Evolutionary conservation across 2,329 filamentous ascomycete genomes (phyloP), one percentile per base, ranked within the genome.

Genomic region (Cladophialophora immunda): DNA sequence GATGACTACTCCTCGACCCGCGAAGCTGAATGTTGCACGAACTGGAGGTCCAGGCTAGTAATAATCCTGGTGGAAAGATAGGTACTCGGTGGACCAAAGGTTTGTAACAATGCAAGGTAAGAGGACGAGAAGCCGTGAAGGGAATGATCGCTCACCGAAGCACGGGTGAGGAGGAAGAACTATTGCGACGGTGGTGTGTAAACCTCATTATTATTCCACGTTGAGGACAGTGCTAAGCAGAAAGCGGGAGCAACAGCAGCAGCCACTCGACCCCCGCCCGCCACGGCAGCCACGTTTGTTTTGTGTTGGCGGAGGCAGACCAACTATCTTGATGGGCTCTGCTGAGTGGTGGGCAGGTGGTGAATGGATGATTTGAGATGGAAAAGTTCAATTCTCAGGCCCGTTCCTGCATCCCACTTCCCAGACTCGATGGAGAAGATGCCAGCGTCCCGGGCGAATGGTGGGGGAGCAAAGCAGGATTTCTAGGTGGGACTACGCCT

Each of bases 351-450:
- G 38, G 38, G 9, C 17, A 19, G n/a, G 38, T 45, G 38, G 9
- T n/a, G 17, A 45, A 45, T 45, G 45, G 45, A 19, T 25, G 45
- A 50, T 50, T 27, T 50, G 45, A 27, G 45, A 50, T 52, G 47
- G 32, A 61, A 61, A 61, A 61, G 47, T 41, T 36, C 29, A 27
- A 50, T 27, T 22, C 38, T 59, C 57, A 52, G 41, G 38, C 57
- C n/a, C 15, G 66, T 66, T 68, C 66, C 66, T 68, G 66, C 62
- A 68, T 65, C 55, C 54, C 58, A 45, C 59, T 57, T 57, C 41
- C 41, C 25, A 36, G 45, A 38, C 32, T 15, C 8, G 30, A 59
- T 41, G 38, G 57, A 59, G 57, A 59, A 36, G 52, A 36, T 52
- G 19, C 58, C 38, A 38, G 30, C n/a, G 25, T 36, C 22, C 58